Evolutionary conservation across 2,329 filamentous ascomycete species (phyloP), one percentile per base, ranked within the genome.

Genomic region (Cladosporium sp.): DNA sequence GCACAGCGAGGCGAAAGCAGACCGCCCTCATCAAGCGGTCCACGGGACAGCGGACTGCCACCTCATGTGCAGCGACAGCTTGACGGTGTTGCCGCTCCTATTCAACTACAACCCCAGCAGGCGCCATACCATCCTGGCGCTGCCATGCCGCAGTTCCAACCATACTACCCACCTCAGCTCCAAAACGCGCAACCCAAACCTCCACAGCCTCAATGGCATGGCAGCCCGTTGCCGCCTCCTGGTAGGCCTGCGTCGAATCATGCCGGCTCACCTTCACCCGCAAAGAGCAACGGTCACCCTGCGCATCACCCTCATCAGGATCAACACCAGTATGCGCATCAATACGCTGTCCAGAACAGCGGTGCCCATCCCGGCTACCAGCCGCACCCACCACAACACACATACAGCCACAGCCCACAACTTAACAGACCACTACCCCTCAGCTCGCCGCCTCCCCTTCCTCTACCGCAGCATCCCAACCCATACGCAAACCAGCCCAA

Each of bases 311-410:
- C 72, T 69, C 48, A 75, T 73, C 64, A 76, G 70, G 5, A 65
- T 72, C 89, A 93, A 93, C 76, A 83, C 84, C 72, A 75, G 30
- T 69, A 72, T 61, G 72, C 72, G 18, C 76, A 78, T 63, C 71
- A 73, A n/a, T 67, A 70, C 63, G 76, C 76, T 16, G 69, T 77
- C 36, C 68, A 71, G 18, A 65, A 65, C 36, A 53, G 71, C 18
- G 72, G 71, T 26, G 72, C 66, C 14, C 72, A 74, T 58, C 72
- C 69, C 8, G 61, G 48, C 8, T 59, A 65, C 30, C 64, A 60
- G 16, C 58, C 48, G 23, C 54, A 48, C 28, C 34, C 25, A 7
- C 65, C 46, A 28, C 58, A 54, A 28, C n/a, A 26, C n/a, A 23
- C 32, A 18, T 46, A 60, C 57, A 34, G 43, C 26, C 30, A 46